Evolutionary conservation across 2,329 filamentous ascomycete species (phyloP), one percentile per base, ranked within the genome.

Genomic region (Lachnellula arida): DNA sequence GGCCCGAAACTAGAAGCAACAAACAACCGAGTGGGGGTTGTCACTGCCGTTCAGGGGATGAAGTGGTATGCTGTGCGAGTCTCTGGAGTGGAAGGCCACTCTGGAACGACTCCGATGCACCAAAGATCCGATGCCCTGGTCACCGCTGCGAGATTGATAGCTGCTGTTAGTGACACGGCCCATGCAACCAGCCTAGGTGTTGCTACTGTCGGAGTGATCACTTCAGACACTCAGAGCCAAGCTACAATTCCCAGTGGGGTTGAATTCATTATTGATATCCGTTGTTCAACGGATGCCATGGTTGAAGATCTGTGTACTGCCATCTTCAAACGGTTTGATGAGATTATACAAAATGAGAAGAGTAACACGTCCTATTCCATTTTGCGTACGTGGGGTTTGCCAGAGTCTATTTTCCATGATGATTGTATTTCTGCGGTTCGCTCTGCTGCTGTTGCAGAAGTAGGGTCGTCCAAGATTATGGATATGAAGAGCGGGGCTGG

Each of bases 1-100:
- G 88, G 88, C 0, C 88, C 88, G 0, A 81, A 88, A 23, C 77
- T 95, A 1, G 84, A 91, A 64, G 77, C 78, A 15, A 75, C 79
- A 34, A 72, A 77, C 34, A 79, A 84, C 63, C 83, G 84, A 54
- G 77, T 92, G 46, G 85, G 86, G 15, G 78, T 89, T 6, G 88
- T 92, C 6, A 79, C 80, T 23, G 86, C 86, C 3, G 86, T 88
- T 0, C 88, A 91, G 68, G 86, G 85, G 1, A 65, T 65, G 59
- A 63, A 59, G 55, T 91, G 88, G 88, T 85, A 84, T 68, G 84
- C 81, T 0, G 69, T 91, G 34, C 80, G 80, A 9, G 78, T 91
- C 2, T 73, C 74, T 7, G 88, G 65, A 6, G 55, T 58, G 5
- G 61, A 66, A 51, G 63, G 60, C 6, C 65, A 68, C 55, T 58